phyloP scores from a whole-genome alignment of 495 filamentous ascomycete genomes.

The Tricharina praecox region DNA sequence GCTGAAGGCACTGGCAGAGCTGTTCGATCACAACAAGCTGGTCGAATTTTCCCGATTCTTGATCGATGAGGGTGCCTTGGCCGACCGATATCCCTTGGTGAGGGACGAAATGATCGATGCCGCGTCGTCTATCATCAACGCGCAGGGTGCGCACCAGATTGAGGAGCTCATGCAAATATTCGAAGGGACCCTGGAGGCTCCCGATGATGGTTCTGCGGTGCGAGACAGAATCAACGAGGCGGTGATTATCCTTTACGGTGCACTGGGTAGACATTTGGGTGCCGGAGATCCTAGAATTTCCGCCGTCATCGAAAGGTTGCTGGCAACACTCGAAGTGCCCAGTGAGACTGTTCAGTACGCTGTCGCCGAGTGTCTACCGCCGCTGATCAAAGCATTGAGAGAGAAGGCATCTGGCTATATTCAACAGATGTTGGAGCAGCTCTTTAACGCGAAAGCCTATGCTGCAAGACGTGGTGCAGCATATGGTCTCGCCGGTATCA shows the following conservation, averaged over 20 bases:
- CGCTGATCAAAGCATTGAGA: constrained; percentile 63
- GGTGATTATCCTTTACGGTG: constrained; percentile 90
- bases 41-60: constrained; percentile 67
- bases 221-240: constrained; percentile 87
- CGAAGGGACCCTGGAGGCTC: constrained; percentile 63
- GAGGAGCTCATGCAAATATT: constrained; percentile 86
- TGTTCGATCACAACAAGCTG: constrained; percentile 50
- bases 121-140: constrained; percentile 60
- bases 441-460: constrained; percentile 73
- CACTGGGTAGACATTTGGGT: constrained; percentile 71
- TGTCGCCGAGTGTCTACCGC: constrained; percentile 81
- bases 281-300: constrained; percentile 68
- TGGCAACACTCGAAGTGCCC: constrained; percentile 79
- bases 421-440: constrained; percentile 57
- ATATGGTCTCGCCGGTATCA: constrained; percentile 82
- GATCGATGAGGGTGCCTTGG: constrained; percentile 66
- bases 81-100: constrained; percentile 59
- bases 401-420: constrained; percentile 63
- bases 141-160: constrained; percentile 60
- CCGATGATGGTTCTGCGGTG: constrained; percentile 58
- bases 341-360: constrained; percentile 94
- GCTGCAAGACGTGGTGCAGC: constrained; percentile 81
- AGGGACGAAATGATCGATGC: constrained; percentile 86
- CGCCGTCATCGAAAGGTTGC: constrained; percentile 63
- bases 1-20: constrained; percentile 57